Conservation (phyloP, 2,329 filamentous ascomycete species). For the Blastomyces gilchristii region DNA sequence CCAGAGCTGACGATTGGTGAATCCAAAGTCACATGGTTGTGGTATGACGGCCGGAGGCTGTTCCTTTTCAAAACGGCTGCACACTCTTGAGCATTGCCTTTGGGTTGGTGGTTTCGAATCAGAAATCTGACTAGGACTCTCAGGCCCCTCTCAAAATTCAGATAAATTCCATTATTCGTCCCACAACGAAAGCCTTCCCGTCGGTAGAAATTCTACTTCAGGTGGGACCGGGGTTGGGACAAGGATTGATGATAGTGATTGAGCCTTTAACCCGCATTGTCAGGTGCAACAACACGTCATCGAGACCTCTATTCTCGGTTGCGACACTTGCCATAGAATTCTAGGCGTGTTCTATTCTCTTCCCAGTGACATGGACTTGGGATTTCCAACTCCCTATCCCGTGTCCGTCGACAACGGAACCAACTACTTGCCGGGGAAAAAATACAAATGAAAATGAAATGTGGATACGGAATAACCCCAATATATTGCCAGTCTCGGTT, state of each 20-base stretch:
- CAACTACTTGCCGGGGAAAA: background rate
- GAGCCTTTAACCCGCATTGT: background rate
- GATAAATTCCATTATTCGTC: conserved; percentile 1
- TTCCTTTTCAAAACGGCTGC: background rate
- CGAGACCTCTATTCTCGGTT: conserved; percentile 3
- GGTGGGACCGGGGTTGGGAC: background rate
- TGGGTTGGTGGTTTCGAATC: background rate
- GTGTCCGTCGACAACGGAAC: background rate
- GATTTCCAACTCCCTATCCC: conserved; percentile 6
- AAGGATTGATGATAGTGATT: background rate
- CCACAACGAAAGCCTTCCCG: background rate
- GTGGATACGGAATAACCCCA: background rate
- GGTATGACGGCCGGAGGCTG: background rate
- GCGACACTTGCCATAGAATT: background rate
- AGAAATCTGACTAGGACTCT: background rate
- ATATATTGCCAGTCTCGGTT: background rate
- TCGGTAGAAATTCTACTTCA: background rate
- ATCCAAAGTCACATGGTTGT: background rate
- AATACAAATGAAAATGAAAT: background rate
- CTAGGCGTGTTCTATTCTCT: conserved; percentile 8
- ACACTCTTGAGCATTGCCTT: background rate
- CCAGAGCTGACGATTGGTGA: background rate
- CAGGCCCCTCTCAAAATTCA: background rate
- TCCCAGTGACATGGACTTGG: conserved; percentile 16
- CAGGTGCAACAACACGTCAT: conserved; percentile 9